Evolutionary conservation across 768 basidiomycete species (phyloP).

Genomic region (Boletus pseudopeckii): DNA sequence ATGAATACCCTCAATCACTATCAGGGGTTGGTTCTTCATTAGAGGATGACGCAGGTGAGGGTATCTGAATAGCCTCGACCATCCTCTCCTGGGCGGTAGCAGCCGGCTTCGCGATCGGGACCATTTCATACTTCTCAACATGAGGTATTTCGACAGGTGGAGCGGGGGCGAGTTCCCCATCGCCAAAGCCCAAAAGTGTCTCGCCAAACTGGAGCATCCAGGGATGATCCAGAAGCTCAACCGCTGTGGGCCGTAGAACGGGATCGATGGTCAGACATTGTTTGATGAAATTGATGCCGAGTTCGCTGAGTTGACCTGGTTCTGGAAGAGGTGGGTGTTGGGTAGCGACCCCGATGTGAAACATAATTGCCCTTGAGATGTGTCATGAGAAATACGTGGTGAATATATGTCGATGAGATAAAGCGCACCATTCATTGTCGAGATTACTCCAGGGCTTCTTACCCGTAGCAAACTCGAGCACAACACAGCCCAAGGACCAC

Average conservation of each 20-base stretch:
- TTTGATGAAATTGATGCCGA: slow-evolving; percentile 92
- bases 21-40: slow-evolving; percentile 32
- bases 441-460: slow-evolving; percentile 98
- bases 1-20: slow-evolving; percentile 19
- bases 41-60: slow-evolving; percentile 50
- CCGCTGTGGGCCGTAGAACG: slow-evolving; percentile 74
- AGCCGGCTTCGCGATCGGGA: slow-evolving; percentile 54
- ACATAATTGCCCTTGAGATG: slow-evolving; percentile 92
- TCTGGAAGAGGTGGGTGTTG: slow-evolving; percentile 96
- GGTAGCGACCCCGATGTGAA: slow-evolving; percentile 95
- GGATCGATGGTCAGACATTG: slow-evolving; percentile 89
- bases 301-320: slow-evolving; percentile 78
- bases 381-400: slow-evolving; percentile 2
- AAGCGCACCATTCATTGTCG: slow-evolving; percentile 92
- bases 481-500: slow-evolving; percentile 97
- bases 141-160: slow-evolving; percentile 44
- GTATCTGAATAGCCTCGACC: slow-evolving; percentile 49
- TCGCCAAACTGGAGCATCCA: slow-evolving; percentile 89
- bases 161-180: slow-evolving; percentile 52
- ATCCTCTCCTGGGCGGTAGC: slow-evolving; percentile 58
- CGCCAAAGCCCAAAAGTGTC: slow-evolving; percentile 64
- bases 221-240: slow-evolving; percentile 79
- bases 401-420: background rate
- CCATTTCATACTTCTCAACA: slow-evolving; percentile 48
- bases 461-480: slow-evolving; percentile 94